Conservation (phyloP, 169 alveolate genomes). For the Amoebophrya sp. region DNA sequence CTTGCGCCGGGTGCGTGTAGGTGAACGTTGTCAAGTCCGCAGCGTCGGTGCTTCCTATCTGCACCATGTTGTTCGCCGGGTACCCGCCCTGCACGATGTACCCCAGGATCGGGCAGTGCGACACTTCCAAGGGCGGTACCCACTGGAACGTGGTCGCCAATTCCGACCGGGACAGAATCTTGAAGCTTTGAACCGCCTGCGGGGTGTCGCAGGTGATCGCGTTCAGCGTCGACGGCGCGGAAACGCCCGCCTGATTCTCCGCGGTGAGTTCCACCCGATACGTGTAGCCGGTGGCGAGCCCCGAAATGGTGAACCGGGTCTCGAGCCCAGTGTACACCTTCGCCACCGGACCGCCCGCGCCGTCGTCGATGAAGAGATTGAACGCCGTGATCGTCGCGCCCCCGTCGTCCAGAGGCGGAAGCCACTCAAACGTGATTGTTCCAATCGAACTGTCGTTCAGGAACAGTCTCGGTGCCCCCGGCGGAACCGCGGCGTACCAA, state of each 20-base stretch:
- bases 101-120: conserved; percentile 35
- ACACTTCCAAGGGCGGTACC: neutral
- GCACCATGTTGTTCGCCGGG: conserved; percentile 23
- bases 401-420: conserved; percentile 4
- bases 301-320: neutral
- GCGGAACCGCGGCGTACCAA: conserved; percentile 27
- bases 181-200: conserved; percentile 25
- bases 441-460: neutral
- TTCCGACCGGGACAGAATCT: neutral
- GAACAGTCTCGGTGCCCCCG: conserved; percentile 27
- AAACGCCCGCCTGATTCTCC: conserved; percentile 25
- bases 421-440: conserved; percentile 28
- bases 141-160: neutral
- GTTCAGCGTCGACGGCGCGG: neutral
- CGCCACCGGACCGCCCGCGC: conserved; percentile 19
- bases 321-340: neutral
- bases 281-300: conserved; percentile 30
- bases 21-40: conserved; percentile 26
- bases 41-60: conserved; percentile 11
- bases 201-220: conserved; percentile 26
- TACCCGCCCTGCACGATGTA: conserved; percentile 22
- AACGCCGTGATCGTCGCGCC: conserved; percentile 18
- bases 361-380: conserved; percentile 30
- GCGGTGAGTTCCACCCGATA: conserved; percentile 28
- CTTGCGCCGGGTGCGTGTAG: conserved; percentile 17